phyloP scores from a whole-genome alignment of 2,329 filamentous ascomycete genomes.

The Xylaria sp. region DNA sequence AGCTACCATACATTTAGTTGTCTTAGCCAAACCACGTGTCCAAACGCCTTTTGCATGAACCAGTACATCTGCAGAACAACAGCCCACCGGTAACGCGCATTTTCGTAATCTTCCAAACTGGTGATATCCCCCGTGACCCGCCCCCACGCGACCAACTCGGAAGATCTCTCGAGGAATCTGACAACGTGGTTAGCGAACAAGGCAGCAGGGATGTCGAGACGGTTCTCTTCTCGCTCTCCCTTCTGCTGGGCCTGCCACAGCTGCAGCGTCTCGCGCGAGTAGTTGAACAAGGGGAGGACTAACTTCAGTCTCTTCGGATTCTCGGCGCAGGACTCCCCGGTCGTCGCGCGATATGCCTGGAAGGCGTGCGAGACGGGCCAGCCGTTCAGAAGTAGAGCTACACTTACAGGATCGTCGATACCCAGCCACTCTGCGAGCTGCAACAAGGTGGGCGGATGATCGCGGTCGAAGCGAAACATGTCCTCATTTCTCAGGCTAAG shows the following conservation, averaged over 20 bases:
- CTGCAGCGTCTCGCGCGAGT: slow-evolving; percentile 11
- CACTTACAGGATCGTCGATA: background rate
- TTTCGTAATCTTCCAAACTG: background rate
- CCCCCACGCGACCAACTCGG: background rate
- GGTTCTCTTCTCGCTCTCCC: background rate
- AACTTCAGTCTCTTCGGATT: slow-evolving; percentile 4
- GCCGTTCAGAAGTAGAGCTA: background rate
- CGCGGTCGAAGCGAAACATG: slow-evolving; percentile 14
- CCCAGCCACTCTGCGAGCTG: slow-evolving; percentile 11
- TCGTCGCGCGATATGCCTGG: background rate
- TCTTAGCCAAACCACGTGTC: no score
- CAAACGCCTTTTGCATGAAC: slow-evolving; percentile 28
- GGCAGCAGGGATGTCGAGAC: slow-evolving; percentile 16
- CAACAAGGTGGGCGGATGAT: background rate
- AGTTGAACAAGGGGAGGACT: slow-evolving; percentile 17
- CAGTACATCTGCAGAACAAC: slow-evolving; percentile 29
- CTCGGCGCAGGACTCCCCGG: background rate
- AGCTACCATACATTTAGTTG: no score
- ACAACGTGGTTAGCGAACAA: slow-evolving; percentile 30
- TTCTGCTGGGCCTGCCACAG: background rate
- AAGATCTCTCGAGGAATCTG: slow-evolving; percentile 9
- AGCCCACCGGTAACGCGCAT: background rate
- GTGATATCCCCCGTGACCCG: background rate
- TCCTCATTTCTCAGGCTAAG: background rate
- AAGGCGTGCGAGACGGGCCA: slow-evolving; percentile 12